Evolutionary conservation across 2,329 filamentous ascomycete species (phyloP), one percentile per base, ranked within the genome.

Genomic region (Pseudocercospora eumusae): DNA sequence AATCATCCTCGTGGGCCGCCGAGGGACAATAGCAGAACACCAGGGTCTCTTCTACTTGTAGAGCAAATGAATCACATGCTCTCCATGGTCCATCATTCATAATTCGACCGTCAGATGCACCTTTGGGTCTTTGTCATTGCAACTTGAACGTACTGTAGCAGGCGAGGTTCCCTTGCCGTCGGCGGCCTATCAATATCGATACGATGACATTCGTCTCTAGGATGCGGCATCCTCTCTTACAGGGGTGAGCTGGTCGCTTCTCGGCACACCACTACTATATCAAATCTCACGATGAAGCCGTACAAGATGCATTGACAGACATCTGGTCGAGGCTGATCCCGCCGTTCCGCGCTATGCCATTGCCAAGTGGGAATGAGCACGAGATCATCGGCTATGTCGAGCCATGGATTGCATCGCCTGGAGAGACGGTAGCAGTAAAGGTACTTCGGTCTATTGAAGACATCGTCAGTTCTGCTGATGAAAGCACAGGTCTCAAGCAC

Each of bases 381-480:
- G 56, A 58, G 31, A 58, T 58, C 2, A 49, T 58, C 20, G 56
- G 56, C 2, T 58, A 58, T 18, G 56, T 36, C 13, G 56, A 58
- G 8, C 56, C 56, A 5, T 58, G 56, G 56, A 58, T 58, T 20
- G 31, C 45, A 31, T 58, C 56, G 13, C 45, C 56, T 15, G 56
- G 56, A 9, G 56, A 58, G 20, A 33, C 27, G n/a, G 27, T 58
- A 21, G 45, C 42, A 31, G 44, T 58, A 10, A 58, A 58, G 45
- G 56, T 56, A n/a, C 28, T 13, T 33, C 20, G 11, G 15, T 18
- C 20, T 21, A 23, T 47, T 8, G 20, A 4, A 25, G 11, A 13
- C 4, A 33, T 33, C 5, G n/a, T 7, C 9, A 47, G 9, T 47
- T 21, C 20, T 21, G 44, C 25, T 52, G 25, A 56, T 18, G 4